Evolutionary conservation across 176 grass and related monocot genomes (phyloP).

Genomic region (Oryza glaberrima): DNA sequence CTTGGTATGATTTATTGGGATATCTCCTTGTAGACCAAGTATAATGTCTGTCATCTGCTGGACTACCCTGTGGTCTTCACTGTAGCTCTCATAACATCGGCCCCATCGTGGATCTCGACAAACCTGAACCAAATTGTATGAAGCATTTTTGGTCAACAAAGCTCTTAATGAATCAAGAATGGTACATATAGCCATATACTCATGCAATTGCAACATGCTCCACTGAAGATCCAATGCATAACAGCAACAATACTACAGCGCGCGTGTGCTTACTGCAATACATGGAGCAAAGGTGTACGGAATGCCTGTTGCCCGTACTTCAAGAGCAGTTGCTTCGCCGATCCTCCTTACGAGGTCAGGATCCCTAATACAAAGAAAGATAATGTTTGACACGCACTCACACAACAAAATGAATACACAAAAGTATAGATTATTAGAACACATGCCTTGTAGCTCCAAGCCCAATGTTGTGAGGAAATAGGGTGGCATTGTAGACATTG

Average conservation of each 20-base stretch:
- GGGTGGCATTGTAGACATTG: slow-evolving; percentile 92
- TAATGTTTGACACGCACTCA: slow-evolving; percentile 20
- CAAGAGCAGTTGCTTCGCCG: slow-evolving; percentile 93
- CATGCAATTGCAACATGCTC: slow-evolving; percentile 10
- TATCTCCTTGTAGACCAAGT: slow-evolving; percentile 89
- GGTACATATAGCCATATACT: slow-evolving; percentile 27
- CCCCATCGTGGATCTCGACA: slow-evolving; percentile 99
- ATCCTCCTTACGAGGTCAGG: slow-evolving; percentile 75
- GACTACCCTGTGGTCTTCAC: slow-evolving; percentile 86
- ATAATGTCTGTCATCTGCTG: slow-evolving; percentile 98
- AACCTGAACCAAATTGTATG: slow-evolving; percentile 58
- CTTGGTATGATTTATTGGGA: slow-evolving; percentile 80
- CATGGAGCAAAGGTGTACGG: slow-evolving; percentile 91
- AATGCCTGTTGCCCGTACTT: slow-evolving; percentile 90
- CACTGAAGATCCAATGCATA: neutral
- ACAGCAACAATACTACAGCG: no score
- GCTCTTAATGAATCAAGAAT: slow-evolving; percentile 31
- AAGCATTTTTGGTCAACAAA: slow-evolving; percentile 32
- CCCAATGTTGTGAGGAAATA: slow-evolving; percentile 96
- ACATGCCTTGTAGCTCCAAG: slow-evolving; percentile 96
- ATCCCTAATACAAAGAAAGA: slow-evolving; percentile 71
- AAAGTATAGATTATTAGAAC: slow-evolving; percentile 20
- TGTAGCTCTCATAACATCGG: slow-evolving; percentile 93
- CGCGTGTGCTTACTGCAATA: slow-evolving; percentile 76
- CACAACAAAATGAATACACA: neutral